Base-by-base conservation (phyloP, 176 grass and related monocot species). In the Echinochloa phyllopogon region DNA sequence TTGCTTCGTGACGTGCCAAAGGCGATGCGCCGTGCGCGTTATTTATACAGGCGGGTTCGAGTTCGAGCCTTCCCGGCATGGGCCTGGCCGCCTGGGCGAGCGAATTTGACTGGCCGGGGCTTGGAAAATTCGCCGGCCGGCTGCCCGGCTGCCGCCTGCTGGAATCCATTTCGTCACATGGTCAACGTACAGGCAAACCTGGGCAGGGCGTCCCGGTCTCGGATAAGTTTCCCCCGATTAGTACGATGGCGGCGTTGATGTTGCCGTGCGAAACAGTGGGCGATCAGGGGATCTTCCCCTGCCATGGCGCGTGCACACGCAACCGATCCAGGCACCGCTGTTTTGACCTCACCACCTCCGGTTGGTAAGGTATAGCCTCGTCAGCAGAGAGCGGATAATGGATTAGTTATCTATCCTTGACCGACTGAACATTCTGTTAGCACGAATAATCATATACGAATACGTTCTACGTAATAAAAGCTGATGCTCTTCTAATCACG, bases 121-220 rank as follows among this genome's bases (percentile, higher is more conserved):
- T n/a, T 16, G 56, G 74, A 88, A 79, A 50, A 13, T 72, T 88
- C 87, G 36, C 21, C 64, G 62, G 5, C 10, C 5, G 6, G 63
- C 25, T 59, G 72, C 15, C 70, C 53, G 21, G 25, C 60, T 17
- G 65, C 60, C 9, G 17, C 27, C 20, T 68, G 61, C 63, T 76
- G 79, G 29, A 33, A 36, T 25, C 66, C 66, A 77, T 84, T 79
- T 17, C 81, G 66, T 84, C 86, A 78, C 65, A 27, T 78, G 55
- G 45, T 88, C 80, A 69, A 20, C n/a, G n/a, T n/a, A n/a, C 62
- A 11, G 21, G 16, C 40, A 37, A 25, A 16, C 7, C 71, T 69
- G 16, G 7, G 48, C 9, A 27, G 16, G 7, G 48, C 9, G 21
- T 20, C 24, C 69, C 59, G 39, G 78, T 75, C 60, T 51, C 44